Conservation (phyloP, 2,329 filamentous ascomycete genomes). For the Fusarium oligoseptatum region DNA sequence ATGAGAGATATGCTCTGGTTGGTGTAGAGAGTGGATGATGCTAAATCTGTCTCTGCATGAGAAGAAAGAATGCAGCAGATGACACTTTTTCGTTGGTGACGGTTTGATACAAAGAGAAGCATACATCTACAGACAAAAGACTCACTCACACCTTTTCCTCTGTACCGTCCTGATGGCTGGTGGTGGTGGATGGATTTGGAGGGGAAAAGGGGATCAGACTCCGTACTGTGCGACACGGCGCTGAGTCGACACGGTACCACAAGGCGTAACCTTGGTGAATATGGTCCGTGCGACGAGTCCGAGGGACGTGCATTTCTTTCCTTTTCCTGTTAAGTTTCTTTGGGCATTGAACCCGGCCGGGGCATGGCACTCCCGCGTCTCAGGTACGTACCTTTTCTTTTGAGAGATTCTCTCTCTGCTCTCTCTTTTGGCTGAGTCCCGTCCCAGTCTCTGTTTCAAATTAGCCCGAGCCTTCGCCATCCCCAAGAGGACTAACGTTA, state of each 20-base stretch:
- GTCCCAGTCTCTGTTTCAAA: slow-evolving; percentile 45
- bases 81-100: neutral
- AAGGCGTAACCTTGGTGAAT: slow-evolving; percentile 15
- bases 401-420: neutral
- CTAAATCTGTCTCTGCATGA: slow-evolving; percentile 1
- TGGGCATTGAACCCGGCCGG: slow-evolving; percentile 28
- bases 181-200: slow-evolving; percentile 19
- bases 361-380: slow-evolving; percentile 1
- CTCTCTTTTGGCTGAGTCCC: slow-evolving; percentile 1
- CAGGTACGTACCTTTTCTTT: neutral
- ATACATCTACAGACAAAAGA: neutral
- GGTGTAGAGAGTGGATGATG: slow-evolving; percentile 5
- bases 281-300: slow-evolving; percentile 34
- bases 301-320: slow-evolving; percentile 33
- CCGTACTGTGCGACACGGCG: slow-evolving; percentile 19
- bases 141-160: neutral
- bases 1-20: neutral
- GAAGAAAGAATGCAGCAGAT: neutral
- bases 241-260: slow-evolving; percentile 30
- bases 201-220: slow-evolving; percentile 34
- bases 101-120: neutral
- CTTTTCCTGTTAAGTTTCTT: slow-evolving; percentile 3
- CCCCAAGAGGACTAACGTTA: slow-evolving; percentile 27
- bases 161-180: neutral
- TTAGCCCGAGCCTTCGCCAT: slow-evolving; percentile 40